Evolutionary conservation across 306 rosid species (phyloP).

Genomic region (Castanopsis chinensis): DNA sequence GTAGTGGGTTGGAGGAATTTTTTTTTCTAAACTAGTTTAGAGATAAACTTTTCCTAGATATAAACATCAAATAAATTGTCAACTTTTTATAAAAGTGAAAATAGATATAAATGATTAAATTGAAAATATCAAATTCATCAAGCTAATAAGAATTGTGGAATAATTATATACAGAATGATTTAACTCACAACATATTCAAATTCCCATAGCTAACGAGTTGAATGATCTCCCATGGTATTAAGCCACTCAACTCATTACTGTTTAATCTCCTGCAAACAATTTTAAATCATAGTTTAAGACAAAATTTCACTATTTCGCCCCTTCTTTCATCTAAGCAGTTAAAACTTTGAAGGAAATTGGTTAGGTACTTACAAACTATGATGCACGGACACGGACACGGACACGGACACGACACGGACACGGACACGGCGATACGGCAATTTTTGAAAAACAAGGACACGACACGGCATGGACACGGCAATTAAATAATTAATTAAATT

Average conservation of each 20-base stretch:
- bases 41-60: too few relatives aligned
- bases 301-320: background rate
- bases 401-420: too few relatives aligned
- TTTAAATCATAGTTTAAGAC: background rate
- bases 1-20: too few relatives aligned
- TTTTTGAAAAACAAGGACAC: too few relatives aligned
- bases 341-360: background rate
- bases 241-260: slow-evolving; percentile 21
- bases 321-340: background rate
- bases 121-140: background rate
- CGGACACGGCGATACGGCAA: too few relatives aligned
- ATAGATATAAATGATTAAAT: too few relatives aligned
- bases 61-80: too few relatives aligned
- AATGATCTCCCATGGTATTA: slow-evolving; percentile 12
- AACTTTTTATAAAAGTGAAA: too few relatives aligned
- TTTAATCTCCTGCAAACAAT: slow-evolving; percentile 20
- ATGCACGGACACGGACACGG: too few relatives aligned
- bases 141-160: background rate
- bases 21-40: too few relatives aligned
- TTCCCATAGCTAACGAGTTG: slow-evolving; percentile 22
- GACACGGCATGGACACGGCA: too few relatives aligned
- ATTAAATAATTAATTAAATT: too few relatives aligned
- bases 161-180: background rate
- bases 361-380: slow-evolving; percentile 21
- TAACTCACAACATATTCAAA: slow-evolving; percentile 19